Conservation (phyloP, 495 filamentous ascomycete genomes). For the Pyronema domesticum region DNA sequence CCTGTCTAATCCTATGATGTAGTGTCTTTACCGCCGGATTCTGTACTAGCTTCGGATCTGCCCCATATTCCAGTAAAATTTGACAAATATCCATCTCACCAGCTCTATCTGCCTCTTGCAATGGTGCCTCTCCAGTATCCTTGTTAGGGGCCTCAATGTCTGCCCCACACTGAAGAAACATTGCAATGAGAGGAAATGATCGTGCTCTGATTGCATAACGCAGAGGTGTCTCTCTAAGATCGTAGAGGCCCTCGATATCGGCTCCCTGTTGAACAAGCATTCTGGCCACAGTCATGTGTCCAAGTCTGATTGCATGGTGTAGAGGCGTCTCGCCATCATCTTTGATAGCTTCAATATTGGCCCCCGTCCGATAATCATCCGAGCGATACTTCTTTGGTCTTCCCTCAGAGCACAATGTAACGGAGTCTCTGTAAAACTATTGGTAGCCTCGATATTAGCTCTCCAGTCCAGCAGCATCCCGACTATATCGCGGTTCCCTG, state of each 20-base stretch:
- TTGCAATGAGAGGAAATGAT: not conserved
- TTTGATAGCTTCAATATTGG: conserved; percentile 4
- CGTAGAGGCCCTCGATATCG: too few species aligned
- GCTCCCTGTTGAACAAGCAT: conserved; percentile 8
- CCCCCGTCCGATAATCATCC: too few species aligned
- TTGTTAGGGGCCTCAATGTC: not conserved
- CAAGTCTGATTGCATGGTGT: conserved; percentile 9
- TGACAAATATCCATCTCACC: too few species aligned
- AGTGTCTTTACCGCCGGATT: conserved; percentile 10
- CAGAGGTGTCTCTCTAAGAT: too few species aligned
- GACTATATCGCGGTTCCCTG: not conserved
- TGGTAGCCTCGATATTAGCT: not conserved
- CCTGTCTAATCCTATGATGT: conserved; percentile 9
- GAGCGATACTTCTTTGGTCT: too few species aligned
- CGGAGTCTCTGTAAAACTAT: too few species aligned
- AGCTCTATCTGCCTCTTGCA: too few species aligned
- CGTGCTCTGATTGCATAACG: too few species aligned
- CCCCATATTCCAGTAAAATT: too few species aligned
- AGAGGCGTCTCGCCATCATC: conserved; percentile 14
- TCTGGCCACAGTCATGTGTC: conserved; percentile 4
- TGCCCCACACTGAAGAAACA: not conserved
- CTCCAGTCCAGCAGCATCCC: not conserved
- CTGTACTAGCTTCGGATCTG: conserved; percentile 2
- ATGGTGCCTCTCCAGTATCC: too few species aligned
- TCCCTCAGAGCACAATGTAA: too few species aligned